Conservation (phyloP, 1,139 yeast species). For the Scheffersomyces segobiensis region DNA sequence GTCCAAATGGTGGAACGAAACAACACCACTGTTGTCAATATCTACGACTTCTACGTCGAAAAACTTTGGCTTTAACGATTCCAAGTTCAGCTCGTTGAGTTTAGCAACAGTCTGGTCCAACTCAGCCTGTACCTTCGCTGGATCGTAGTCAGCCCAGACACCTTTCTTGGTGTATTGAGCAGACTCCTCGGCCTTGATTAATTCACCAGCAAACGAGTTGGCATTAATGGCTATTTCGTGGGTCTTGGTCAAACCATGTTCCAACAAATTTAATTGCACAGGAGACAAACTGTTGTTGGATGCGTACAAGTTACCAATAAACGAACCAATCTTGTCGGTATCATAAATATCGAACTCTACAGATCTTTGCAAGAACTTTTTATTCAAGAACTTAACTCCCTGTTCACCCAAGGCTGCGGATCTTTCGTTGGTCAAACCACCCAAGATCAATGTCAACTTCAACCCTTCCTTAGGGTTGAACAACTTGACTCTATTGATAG, state of each 20-base stretch:
- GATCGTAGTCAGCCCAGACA: conserved; percentile 63
- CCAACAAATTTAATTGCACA: conserved; percentile 60
- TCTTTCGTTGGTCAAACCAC: conserved; percentile 64
- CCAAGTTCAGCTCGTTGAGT: conserved; percentile 21
- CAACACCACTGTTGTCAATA: conserved; percentile 47
- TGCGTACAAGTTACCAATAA: conserved; percentile 68
- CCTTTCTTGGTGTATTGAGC: conserved; percentile 63
- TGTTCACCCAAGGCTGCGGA: conserved; percentile 46
- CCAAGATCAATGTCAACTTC: conserved; percentile 68
- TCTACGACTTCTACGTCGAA: conserved; percentile 65
- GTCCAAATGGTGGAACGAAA: conserved; percentile 54
- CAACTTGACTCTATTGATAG: conserved; percentile 68
- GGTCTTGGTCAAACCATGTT: conserved; percentile 62
- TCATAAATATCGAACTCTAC: conserved; percentile 69
- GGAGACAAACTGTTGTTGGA: conserved; percentile 51
- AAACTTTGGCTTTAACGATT: conserved; percentile 47
- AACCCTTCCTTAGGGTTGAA: conserved; percentile 71
- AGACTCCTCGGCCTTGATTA: conserved; percentile 60
- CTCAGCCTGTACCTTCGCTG: conserved; percentile 26
- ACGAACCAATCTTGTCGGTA: conserved; percentile 78
- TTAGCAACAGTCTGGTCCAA: conserved; percentile 22
- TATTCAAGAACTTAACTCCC: conserved; percentile 57
- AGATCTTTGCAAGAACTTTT: conserved; percentile 67
- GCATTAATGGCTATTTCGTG: conserved; percentile 67
- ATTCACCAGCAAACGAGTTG: conserved; percentile 54